Base-by-base conservation (phyloP, 2,329 filamentous ascomycete genomes). In the Sporothrix curviconia region DNA sequence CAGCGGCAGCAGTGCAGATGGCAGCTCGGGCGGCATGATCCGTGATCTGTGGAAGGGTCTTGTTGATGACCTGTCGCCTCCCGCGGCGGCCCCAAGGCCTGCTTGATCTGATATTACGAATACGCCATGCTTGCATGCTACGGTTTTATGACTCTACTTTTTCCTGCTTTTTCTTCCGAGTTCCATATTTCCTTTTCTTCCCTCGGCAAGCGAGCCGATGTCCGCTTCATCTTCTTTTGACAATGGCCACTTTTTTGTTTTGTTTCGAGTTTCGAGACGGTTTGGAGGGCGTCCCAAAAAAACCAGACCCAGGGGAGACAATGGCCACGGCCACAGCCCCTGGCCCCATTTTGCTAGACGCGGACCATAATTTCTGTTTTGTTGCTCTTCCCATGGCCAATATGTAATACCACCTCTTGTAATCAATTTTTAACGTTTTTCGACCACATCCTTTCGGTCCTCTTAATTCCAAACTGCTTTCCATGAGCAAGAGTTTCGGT, bases 1-100 rank as follows among this genome's bases (percentile, higher is more conserved):
- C 34, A 25, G 46, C n/a, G 25, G 11, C 19, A 37, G 44, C 22
- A 51, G 32, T 8, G n/a, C 28, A 4, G 12, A 4, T 12, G 22
- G 9, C 32, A 28, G 40, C 34, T 68, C 71, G 19, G 40, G 39
- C 12, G 74, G 76, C 57, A 79, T 83, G 73, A 67, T 85, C 28
- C 73, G 67, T 52, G 78, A 81, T 65, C 62, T 85, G 51, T 83
- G 79, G 78, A 77, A 74, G 65, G 79, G 81, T 12, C 69, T 85
- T 56, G 68, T 65, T 7, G 63, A 63, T 2, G 63, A 63, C 36
- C 43, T 65, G 17, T 19, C 61, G 15, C 58, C 57, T 1, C 15
- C 47, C 2, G 9, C 46, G 2, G 22, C 53, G 28, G 17, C n/a
- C 5, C 34, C 34, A 15, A 60, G 62, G 51, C 46, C 56, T 14